Conservation (phyloP, 345 rosid species). For the Salix koriyanagi region DNA sequence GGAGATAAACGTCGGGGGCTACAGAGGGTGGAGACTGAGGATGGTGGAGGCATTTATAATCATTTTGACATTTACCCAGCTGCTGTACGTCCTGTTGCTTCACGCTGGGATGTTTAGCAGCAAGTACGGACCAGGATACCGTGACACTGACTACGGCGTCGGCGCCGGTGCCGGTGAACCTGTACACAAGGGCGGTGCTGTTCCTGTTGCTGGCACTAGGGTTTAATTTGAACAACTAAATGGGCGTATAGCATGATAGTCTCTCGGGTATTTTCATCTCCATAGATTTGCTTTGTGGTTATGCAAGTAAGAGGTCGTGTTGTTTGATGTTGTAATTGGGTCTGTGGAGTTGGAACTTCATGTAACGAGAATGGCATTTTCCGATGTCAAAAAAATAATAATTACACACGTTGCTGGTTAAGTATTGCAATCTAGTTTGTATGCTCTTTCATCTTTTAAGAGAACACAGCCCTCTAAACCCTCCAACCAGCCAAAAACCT, state of each 20-base stretch:
- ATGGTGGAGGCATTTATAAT: constrained; percentile 71
- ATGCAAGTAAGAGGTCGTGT: too few relatives aligned
- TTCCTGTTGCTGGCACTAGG: constrained; percentile 10
- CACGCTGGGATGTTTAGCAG: constrained; percentile 76
- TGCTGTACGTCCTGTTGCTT: constrained; percentile 54
- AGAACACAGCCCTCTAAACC: too few relatives aligned
- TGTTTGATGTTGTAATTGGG: too few relatives aligned
- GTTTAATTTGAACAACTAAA: constrained; percentile 16
- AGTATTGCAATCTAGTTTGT: too few relatives aligned
- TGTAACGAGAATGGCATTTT: too few relatives aligned
- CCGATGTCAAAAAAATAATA: too few relatives aligned
- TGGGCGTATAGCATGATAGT: not conserved
- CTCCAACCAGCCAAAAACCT: too few relatives aligned
- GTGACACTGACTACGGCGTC: constrained; percentile 48
- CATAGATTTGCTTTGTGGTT: too few relatives aligned
- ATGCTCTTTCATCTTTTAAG: too few relatives aligned
- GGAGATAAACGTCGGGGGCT: constrained; percentile 73
- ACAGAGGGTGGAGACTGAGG: constrained; percentile 79
- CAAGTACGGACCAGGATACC: constrained; percentile 74
- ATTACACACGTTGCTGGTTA: too few relatives aligned
- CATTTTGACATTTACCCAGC: constrained; percentile 61
- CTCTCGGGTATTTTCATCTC: not conserved
- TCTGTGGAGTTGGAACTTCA: too few relatives aligned
- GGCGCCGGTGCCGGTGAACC: constrained; percentile 30
- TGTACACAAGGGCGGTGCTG: constrained; percentile 26